These are phyloP conservation scores for Aspergillus carlsbadensis DNA, from an alignment of 495 filamentous ascomycete species.

Conservation along the genomic window DNA sequence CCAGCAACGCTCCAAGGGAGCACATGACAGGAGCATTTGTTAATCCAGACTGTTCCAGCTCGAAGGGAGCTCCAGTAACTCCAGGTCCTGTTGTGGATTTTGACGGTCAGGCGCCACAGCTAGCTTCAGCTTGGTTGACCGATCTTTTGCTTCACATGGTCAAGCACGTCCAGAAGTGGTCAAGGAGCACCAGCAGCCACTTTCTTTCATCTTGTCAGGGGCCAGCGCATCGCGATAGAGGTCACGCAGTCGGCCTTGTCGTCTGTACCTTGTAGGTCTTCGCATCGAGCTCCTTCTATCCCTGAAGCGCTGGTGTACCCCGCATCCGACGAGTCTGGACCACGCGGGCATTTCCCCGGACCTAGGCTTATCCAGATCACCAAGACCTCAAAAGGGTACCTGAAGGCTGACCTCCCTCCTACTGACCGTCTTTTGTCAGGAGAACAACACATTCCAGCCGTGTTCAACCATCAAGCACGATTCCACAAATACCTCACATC, in stretches of 20 bases:
- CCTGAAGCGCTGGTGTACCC: constrained; percentile 15
- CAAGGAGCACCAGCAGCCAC: background rate
- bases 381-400: background rate
- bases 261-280: background rate
- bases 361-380: constrained; percentile 1
- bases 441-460: no score
- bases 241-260: no score
- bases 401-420: background rate
- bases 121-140: no score
- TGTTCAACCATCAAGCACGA: background rate
- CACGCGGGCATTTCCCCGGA: constrained; percentile 27
- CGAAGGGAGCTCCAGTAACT: background rate
- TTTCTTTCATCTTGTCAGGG: background rate
- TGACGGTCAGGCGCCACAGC: background rate
- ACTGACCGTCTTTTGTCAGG: background rate
- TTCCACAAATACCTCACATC: background rate
- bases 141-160: constrained; percentile 1
- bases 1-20: background rate
- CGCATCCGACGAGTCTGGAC: constrained; percentile 25
- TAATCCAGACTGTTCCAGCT: constrained; percentile 1
- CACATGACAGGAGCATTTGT: constrained; percentile 4
- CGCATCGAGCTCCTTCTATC: background rate
- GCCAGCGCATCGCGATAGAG: background rate
- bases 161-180: background rate
- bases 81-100: background rate